phyloP scores from a whole-genome alignment of 805 yeast species.

The Lachancea fermentati region DNA sequence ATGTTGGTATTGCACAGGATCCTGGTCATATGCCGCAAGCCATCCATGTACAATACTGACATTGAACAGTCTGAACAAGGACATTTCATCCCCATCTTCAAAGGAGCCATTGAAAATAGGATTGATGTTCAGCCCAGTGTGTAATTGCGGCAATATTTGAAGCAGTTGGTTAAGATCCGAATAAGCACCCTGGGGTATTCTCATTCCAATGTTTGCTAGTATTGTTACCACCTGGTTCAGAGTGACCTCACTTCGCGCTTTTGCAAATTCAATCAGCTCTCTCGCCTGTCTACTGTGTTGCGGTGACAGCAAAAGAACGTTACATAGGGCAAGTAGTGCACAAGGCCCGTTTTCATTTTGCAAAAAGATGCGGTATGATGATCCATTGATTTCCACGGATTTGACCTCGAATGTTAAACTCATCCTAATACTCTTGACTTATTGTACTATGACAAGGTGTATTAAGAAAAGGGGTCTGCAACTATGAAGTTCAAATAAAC shows the following conservation, averaged over 20 bases:
- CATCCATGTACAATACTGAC: constrained; percentile 78
- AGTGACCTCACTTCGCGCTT: constrained; percentile 28
- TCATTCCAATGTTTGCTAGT: constrained; percentile 44
- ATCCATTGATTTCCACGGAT: constrained; percentile 32
- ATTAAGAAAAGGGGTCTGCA: not conserved
- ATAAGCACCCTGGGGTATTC: constrained; percentile 27
- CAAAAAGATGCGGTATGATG: constrained; percentile 47
- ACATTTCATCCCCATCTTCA: constrained; percentile 45
- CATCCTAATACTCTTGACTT: constrained; percentile 1
- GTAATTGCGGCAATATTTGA: constrained; percentile 54
- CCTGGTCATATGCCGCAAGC: constrained; percentile 46
- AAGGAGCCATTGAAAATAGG: constrained; percentile 65
- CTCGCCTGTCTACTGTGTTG: constrained; percentile 21
- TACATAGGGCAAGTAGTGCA: constrained; percentile 72
- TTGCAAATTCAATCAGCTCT: constrained; percentile 30
- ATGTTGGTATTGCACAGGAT: constrained; percentile 31
- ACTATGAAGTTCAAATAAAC: not conserved
- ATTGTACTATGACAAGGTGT: too few relatives aligned
- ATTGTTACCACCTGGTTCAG: constrained; percentile 42
- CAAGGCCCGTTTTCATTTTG: constrained; percentile 88
- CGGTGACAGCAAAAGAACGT: constrained; percentile 55
- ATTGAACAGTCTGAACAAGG: constrained; percentile 53
- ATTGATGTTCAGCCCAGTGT: constrained; percentile 66
- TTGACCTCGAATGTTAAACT: constrained; percentile 20
- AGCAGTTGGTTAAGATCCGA: constrained; percentile 41